Evolutionary conservation across 1,139 yeast species (phyloP), one percentile per base, ranked within the genome.

Genomic region (Suhomyces bolitotheri): DNA sequence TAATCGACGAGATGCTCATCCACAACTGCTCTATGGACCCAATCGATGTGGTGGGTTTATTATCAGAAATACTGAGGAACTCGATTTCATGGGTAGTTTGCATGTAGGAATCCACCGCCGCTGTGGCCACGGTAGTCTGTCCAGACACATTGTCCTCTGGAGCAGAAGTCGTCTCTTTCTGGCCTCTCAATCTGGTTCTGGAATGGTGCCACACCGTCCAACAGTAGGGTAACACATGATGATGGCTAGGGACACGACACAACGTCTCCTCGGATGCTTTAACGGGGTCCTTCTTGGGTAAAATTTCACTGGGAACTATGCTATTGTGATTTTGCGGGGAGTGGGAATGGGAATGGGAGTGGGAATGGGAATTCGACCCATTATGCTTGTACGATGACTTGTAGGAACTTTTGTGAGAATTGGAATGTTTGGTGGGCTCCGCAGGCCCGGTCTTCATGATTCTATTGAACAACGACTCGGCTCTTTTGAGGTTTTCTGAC

Each of bases 21-120:
- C 86, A 82, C 59, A 81, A 68, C 52, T 80, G 83, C 55, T 80
- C 87, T 15, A 79, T 63, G 6, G 82, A 70, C 12, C 67, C 76
- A 35, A 76, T 64, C 34, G 60, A 56, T 22, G 56, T 57, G 29
- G 29, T 27, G 17, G 34, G 24, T 10, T 49, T 44, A 13, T 22
- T 16, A 12, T 34, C 43, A 2, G 43, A 39, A n/a, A 34, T 22
- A 2, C 23, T 25, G 21, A 26, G 28, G 41, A 70, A 69, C 39
- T 57, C 60, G 29, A 71, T 57, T 41, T 68, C 72, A 29, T 53
- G 57, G 7, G 76, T 70, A 22, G 67, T 64, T 43, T 69, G 73
- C 34, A 71, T 55, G 40, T 71, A 71, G 26, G 63, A 51, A 41
- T 66, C 71, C 21, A 66, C 71, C 5, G 65, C 66, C 2, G 53